Evolutionary conservation across 1,284 basidiomycete genomes (phyloP).

Genomic region (Afroboletus lepidellus): DNA sequence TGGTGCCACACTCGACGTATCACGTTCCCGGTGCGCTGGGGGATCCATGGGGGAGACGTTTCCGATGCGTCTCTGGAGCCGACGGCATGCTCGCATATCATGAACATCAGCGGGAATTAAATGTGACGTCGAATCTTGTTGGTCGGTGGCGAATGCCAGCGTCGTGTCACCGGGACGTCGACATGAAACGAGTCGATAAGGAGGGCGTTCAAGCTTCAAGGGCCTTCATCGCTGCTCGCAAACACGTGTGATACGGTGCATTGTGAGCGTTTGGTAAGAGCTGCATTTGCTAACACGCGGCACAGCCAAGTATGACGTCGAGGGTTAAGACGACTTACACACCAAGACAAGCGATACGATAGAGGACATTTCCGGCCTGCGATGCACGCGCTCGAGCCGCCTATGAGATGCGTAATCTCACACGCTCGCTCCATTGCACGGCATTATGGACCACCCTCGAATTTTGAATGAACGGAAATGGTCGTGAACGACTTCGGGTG

Average conservation of each 20-base stretch:
- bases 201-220: no score
- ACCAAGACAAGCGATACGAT: not conserved
- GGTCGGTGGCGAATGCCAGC: no score
- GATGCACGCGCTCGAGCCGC: not conserved
- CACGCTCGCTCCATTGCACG: slow-evolving; percentile 19
- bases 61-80: not conserved
- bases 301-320: slow-evolving; percentile 5
- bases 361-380: slow-evolving; percentile 6
- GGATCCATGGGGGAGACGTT: not conserved
- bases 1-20: no score
- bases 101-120: not conserved
- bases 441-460: slow-evolving; percentile 13
- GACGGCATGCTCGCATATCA: not conserved
- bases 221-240: not conserved
- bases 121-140: no score
- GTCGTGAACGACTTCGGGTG: slow-evolving; percentile 9
- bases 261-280: not conserved
- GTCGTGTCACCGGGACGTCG: not conserved
- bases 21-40: no score
- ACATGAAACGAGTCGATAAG: slow-evolving; percentile 2
- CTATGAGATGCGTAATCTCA: slow-evolving; percentile 5
- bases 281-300: not conserved
- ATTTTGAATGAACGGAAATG: slow-evolving; percentile 19
- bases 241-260: not conserved
- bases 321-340: slow-evolving; percentile 4